A percentile compares a stretch with the other conserved stretches of the same genome.
phyloP scores from a whole-genome alignment of 2,329 filamentous ascomycete species.

The Neospermospora avenae region DNA sequence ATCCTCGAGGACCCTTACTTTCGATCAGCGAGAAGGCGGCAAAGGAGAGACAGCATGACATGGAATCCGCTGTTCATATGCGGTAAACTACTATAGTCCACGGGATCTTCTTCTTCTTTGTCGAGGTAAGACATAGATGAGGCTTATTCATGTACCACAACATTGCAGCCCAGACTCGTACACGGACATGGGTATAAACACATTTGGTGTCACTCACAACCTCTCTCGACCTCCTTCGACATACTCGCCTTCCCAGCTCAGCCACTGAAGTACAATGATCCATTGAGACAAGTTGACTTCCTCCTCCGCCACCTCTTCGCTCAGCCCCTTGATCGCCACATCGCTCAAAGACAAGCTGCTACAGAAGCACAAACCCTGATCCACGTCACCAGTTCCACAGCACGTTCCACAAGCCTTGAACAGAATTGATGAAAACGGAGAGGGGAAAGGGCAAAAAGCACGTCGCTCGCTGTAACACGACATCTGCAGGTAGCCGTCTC shows the following conservation, averaged over 20 bases:
- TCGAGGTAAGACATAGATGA: background rate
- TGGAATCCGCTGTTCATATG: background rate
- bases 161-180: background rate
- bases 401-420: background rate
- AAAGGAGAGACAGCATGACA: background rate
- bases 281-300: background rate
- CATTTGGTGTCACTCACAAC: background rate
- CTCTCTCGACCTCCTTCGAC: background rate
- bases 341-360: too few relatives aligned
- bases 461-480: background rate
- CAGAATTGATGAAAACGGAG: background rate
- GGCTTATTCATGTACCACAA: background rate
- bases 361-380: too few relatives aligned
- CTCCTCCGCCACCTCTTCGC: background rate
- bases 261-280: background rate
- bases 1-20: background rate
- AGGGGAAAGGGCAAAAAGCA: background rate
- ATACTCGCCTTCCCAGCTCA: background rate
- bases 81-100: background rate
- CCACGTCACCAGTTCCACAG: background rate
- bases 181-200: background rate
- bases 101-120: background rate
- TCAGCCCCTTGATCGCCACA: too few relatives aligned
- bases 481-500: background rate
- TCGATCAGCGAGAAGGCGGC: background rate